Conservation (phyloP, 306 rosid genomes). For the Clitoria ternatea region DNA sequence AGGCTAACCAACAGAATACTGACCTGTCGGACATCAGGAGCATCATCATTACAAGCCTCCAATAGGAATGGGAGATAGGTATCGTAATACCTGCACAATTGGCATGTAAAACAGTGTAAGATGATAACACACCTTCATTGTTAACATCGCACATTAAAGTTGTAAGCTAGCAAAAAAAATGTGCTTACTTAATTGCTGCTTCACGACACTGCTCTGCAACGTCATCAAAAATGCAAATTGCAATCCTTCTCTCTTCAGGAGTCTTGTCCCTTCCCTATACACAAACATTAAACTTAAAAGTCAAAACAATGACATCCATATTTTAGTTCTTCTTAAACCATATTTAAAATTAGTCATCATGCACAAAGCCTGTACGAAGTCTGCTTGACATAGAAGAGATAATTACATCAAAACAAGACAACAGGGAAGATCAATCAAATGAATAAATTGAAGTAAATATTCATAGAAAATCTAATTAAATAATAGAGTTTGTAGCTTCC, state of each 20-base stretch:
- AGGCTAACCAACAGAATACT: conserved; percentile 22
- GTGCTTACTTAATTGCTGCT: conserved; percentile 77
- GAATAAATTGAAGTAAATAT: not conserved
- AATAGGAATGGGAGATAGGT: conserved; percentile 88
- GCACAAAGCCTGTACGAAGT: too few species aligned
- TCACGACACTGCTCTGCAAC: conserved; percentile 98
- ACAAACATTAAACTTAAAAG: not conserved
- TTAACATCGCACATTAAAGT: not conserved
- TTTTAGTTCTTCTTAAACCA: not conserved
- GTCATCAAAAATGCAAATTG: conserved; percentile 98
- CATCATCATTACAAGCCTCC: conserved; percentile 97
- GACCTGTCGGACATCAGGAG: conserved; percentile 97
- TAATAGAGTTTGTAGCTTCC: not conserved
- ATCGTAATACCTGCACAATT: conserved; percentile 76
- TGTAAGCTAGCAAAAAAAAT: not conserved
- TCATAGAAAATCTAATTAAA: not conserved
- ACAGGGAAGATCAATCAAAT: not conserved
- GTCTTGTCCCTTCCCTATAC: conserved; percentile 92
- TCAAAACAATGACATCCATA: not conserved
- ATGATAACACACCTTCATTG: conserved; percentile 1
- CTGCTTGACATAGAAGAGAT: too few species aligned
- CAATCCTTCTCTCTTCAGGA: conserved; percentile 96
- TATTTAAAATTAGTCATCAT: not conserved
- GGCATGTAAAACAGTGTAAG: conserved; percentile 11
- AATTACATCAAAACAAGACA: not conserved